Evolutionary conservation across 1,139 yeast species (phyloP), one percentile per base, ranked within the genome.

Genomic region (Blastobotrys illinoisensis): DNA sequence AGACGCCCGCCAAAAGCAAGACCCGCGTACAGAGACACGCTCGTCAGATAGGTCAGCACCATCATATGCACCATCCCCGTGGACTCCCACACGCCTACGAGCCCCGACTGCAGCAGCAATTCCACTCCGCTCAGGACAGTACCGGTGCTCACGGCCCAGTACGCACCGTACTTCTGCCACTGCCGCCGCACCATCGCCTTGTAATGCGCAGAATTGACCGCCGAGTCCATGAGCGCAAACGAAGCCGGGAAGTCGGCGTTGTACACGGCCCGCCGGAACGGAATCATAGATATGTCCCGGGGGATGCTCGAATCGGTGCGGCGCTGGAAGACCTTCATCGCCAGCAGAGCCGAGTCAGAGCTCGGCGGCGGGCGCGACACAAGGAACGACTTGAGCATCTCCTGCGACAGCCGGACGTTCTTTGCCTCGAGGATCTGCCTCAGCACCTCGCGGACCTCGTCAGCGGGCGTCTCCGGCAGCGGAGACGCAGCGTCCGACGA

Each of bases 191-290:
- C 63, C 53, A 54, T 50, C 3, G 40, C 44, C 44, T 50, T 56
- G 26, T 53, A 50, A 28, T 66, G 67, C 20, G 65, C 60, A 53
- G 81, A 80, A 1, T 85, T 90, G 2, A 82, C 80, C 0, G 93
- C 83, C 50, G 77, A 64, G 60, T 85, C 88, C 28, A 87, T 75
- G 46, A 85, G 67, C 50, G 74, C 75, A 46, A 86, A 69, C 0
- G 90, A 88, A 48, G 74, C 74, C 44, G 76, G 73, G 56, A 85
- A 75, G 54, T 85, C 84, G 1, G 83, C 87, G 58, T 80, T 76
- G 69, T 77, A 83, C 1, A 86, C 69, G 5, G 84, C 75, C 47
- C 76, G 69, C 19, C 93, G 71, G 57, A 86, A 79, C 0, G 91
- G 86, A 21, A 86, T 77, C 69, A 85, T 71, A 1, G 86, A 84